Evolutionary conservation across 495 filamentous ascomycete species (phyloP), one percentile per base, ranked within the genome.

Genomic region (Trichoderma asperelloides): DNA sequence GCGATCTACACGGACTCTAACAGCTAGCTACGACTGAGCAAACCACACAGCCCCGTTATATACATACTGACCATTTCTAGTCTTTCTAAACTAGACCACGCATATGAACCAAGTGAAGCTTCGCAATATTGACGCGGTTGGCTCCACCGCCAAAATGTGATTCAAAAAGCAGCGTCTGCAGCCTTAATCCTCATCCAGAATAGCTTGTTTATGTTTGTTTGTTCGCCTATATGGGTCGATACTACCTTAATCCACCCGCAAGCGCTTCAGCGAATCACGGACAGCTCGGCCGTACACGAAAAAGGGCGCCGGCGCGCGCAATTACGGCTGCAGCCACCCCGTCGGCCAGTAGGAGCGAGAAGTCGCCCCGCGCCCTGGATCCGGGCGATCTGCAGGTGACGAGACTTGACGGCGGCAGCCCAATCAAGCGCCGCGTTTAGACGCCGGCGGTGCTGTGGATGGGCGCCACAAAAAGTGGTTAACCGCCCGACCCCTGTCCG

Each of bases 361-460:
- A 60, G 55, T 30, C 12, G 25, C 55, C 55, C 55, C 55, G 55
- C 55, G 55, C 3, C 55, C 27, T 57, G 27, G 55, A 16, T 47
- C 43, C 43, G 43, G 43, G 1, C 13, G n/a, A 30, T 60, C 55
- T 60, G 55, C 55, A 60, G 55, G 55, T 60, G 55, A 60, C 55
- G 55, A 60, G 55, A 28, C 55, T 30, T 60, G 55, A 18, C 11
- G 55, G 55, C 55, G 55, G 55, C 55, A 60, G 55, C n/a, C 55
- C 55, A 60, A 60, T 60, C 55, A 60, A 60, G 55, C 55, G 55
- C 55, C 55, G 55, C 55, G n/a, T 30, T 21, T 60, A 60, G 55
- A 60, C 55, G 55, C 55, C 55, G 55, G 55, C 55, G 28, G 25
- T 25, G 55, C 55, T 28, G 55, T 60, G 55, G 55, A 60, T 60